phyloP scores from a whole-genome alignment of 192 early-diverging fungal species.

The Podila verticillata region DNA sequence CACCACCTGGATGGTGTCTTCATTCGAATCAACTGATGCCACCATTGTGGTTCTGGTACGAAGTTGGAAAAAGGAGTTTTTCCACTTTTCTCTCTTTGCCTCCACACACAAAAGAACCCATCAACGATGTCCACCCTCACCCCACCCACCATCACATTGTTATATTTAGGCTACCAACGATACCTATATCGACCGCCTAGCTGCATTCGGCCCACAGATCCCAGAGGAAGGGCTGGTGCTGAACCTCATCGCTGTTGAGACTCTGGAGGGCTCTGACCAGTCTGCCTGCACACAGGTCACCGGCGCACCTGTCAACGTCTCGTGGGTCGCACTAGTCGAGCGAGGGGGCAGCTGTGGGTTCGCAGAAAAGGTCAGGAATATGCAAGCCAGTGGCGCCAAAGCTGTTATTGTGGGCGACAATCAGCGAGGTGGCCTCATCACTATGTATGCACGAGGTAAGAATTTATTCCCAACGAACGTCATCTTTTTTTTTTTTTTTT shows the following conservation, averaged over 20 bases:
- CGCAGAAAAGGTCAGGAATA: constrained; percentile 88
- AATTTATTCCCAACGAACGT: not conserved
- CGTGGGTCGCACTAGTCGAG: constrained; percentile 89
- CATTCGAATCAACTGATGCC: constrained; percentile 41
- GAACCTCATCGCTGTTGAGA: constrained; percentile 65
- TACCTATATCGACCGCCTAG: constrained; percentile 69
- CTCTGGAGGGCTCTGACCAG: constrained; percentile 59
- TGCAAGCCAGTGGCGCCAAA: constrained; percentile 85
- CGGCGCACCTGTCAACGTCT: constrained; percentile 42
- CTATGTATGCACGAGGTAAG: constrained; percentile 84
- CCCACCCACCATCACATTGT: not conserved
- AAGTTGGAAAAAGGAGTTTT: not conserved
- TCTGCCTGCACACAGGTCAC: constrained; percentile 65
- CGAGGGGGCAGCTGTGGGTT: constrained; percentile 87
- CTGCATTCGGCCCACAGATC: constrained; percentile 86
- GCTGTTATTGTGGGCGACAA: constrained; percentile 91
- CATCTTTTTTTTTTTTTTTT: not conserved
- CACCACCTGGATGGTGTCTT: constrained; percentile 27
- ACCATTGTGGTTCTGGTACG: constrained; percentile 38
- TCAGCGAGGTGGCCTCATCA: constrained; percentile 74
- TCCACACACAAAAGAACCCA: not conserved
- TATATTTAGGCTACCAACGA: constrained; percentile 61
- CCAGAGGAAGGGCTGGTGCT: constrained; percentile 76
- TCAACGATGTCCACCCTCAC: not conserved
- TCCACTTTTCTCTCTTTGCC: not conserved